These are phyloP conservation scores for Trichoderma sp. DNA, from an alignment of 2,329 filamentous ascomycete genomes.

Conservation along the genomic window DNA sequence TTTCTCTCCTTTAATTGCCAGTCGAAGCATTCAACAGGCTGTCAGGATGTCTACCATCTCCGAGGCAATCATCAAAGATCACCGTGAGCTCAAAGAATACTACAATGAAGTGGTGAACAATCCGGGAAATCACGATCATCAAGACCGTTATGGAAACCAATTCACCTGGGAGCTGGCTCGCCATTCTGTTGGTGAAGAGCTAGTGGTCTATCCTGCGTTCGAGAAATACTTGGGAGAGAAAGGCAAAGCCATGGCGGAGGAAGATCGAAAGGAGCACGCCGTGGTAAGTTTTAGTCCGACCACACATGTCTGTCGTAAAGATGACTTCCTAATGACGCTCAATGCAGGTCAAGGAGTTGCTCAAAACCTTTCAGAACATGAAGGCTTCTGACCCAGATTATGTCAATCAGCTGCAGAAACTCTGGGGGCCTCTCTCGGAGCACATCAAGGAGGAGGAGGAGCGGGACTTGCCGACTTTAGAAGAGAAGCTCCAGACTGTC, in stretches of 20 bases:
- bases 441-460: conserved; percentile 3
- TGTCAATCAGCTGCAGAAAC: not conserved
- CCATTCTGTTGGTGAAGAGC: conserved; percentile 47
- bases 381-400: not conserved
- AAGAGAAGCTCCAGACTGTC: not conserved
- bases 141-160: conserved; percentile 43
- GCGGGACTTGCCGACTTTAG: not conserved
- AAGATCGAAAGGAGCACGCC: not conserved
- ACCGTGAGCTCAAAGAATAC: conserved; percentile 35
- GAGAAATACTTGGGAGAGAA: not conserved
- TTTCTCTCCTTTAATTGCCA: not conserved
- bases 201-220: conserved; percentile 32
- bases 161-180: conserved; percentile 49
- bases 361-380: not conserved
- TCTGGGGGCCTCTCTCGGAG: not conserved
- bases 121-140: conserved; percentile 35
- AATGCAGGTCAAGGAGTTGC: not conserved
- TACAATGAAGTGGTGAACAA: conserved; percentile 41
- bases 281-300: not conserved
- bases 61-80: conserved; percentile 30
- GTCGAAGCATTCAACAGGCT: not conserved
- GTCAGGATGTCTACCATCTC: conserved; percentile 29
- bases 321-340: not conserved
- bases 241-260: not conserved
- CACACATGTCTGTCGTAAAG: not conserved